Evolutionary conservation across 495 filamentous ascomycete species (phyloP), one percentile per base, ranked within the genome.

Genomic region (Talaromyces borbonicus): DNA sequence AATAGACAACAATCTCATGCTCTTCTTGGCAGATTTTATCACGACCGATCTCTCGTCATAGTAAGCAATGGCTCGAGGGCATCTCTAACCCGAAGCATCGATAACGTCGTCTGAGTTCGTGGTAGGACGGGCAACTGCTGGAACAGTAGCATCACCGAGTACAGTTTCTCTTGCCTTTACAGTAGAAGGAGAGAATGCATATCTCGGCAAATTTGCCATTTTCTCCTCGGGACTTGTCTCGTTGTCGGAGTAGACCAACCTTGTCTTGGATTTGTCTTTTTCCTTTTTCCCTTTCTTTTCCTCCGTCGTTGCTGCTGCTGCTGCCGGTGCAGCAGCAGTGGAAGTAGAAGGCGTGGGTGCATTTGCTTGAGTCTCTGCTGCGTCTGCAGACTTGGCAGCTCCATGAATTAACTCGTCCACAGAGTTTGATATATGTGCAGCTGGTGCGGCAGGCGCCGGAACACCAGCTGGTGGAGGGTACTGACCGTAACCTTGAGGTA

Each of bases 171-270:
- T 16, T 15, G 30, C 20, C 11, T 43, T 39, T 53, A 55, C 60
- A 18, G 49, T 56, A 53, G 69, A 72, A 60, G 78, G 75, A 65
- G 67, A 66, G 59, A 81, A 85, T 56, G 80, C 79, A 68, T 90
- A 94, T 67, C 78, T 80, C 40, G 84, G 72, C 65, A 93, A 65
- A 52, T 65, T 59, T 22, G 85, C 80, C 85, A 90, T 88, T 65
- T 79, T 87, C 69, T 94, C 87, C 66, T 94, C 87, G 19, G 87
- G 87, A 53, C 84, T 89, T 55, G 78, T 68, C 36, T 85, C 83
- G 35, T 82, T 77, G 58, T 89, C 83, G 32, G 76, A 79, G 64
- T 88, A 92, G 4, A 92, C 68, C 75, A 94, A 76, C 57, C 80
- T 79, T 47, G 73, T 65, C 68, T 85, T 85, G 12, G 80, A 65